These are phyloP conservation scores for Colletotrichum filicis DNA, from an alignment of 2,329 filamentous ascomycete genomes.

Conservation along the genomic window DNA sequence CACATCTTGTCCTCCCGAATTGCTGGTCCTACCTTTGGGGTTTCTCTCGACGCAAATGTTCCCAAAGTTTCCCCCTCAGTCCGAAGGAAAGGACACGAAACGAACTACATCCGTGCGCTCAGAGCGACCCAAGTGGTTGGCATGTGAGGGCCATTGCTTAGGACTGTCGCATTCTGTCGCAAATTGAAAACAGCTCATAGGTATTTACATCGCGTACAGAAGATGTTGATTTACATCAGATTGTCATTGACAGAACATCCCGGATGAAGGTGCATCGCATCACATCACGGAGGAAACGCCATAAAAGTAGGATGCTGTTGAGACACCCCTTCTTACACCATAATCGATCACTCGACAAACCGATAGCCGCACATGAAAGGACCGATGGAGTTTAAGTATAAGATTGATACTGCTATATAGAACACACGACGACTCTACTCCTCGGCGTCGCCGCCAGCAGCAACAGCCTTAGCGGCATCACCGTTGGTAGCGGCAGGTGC, in stretches of 20 bases:
- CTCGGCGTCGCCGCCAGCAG: slow-evolving; percentile 37
- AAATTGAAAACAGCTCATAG: background rate
- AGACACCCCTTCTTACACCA: too few relatives aligned
- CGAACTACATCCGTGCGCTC: slow-evolving; percentile 2
- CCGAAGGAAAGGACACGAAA: background rate
- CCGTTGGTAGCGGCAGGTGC: slow-evolving; percentile 40
- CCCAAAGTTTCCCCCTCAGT: background rate
- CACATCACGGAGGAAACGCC: background rate
- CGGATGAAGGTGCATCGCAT: background rate
- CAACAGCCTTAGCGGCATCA: slow-evolving; percentile 39
- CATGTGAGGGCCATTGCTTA: background rate
- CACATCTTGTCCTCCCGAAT: background rate
- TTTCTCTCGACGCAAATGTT: background rate
- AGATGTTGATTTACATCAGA: background rate
- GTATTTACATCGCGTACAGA: background rate
- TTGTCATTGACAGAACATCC: background rate
- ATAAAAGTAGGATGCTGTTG: too few relatives aligned
- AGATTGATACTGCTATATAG: background rate
- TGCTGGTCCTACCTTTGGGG: too few relatives aligned
- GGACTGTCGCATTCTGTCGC: background rate
- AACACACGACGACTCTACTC: slow-evolving; percentile 20
- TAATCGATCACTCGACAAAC: slow-evolving; percentile 23
- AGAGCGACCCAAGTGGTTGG: background rate
- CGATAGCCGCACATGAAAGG: background rate
- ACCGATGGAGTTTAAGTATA: background rate